Evolutionary conservation across 306 rosid genomes (phyloP).

Genomic region (Lagenaria siceraria): DNA sequence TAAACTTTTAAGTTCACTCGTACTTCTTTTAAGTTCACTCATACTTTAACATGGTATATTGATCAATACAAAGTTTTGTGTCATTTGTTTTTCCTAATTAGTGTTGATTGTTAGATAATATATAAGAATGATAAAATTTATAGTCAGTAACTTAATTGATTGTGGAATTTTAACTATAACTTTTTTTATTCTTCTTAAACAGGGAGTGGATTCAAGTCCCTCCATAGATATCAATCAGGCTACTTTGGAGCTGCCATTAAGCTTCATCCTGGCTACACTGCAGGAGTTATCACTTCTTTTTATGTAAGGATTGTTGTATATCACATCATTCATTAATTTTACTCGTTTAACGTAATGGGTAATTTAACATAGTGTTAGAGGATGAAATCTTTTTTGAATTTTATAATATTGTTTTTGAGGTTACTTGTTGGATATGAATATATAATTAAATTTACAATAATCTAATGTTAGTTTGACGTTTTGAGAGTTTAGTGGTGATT

Average conservation of each 20-base stretch:
- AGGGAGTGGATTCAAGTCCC: slow-evolving; percentile 95
- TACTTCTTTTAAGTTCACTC: neutral
- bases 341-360: neutral
- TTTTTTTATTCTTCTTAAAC: neutral
- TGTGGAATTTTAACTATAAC: neutral
- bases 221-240: slow-evolving; percentile 46
- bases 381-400: too few species aligned
- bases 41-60: neutral
- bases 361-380: neutral
- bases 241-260: slow-evolving; percentile 68
- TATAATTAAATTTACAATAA: neutral
- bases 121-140: neutral
- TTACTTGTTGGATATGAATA: neutral
- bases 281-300: slow-evolving; percentile 71
- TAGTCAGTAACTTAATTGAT: neutral
- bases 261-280: slow-evolving; percentile 84
- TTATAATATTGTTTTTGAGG: neutral
- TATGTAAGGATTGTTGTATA: slow-evolving; percentile 36
- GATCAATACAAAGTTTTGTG: neutral
- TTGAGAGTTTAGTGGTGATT: neutral
- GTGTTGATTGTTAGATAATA: neutral
- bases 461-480: neutral
- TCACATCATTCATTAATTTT: neutral
- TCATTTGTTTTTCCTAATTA: too few species aligned
- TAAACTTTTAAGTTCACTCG: neutral